Base-by-base conservation (phyloP, 768 basidiomycete genomes). In the Jaapia argillacea region DNA sequence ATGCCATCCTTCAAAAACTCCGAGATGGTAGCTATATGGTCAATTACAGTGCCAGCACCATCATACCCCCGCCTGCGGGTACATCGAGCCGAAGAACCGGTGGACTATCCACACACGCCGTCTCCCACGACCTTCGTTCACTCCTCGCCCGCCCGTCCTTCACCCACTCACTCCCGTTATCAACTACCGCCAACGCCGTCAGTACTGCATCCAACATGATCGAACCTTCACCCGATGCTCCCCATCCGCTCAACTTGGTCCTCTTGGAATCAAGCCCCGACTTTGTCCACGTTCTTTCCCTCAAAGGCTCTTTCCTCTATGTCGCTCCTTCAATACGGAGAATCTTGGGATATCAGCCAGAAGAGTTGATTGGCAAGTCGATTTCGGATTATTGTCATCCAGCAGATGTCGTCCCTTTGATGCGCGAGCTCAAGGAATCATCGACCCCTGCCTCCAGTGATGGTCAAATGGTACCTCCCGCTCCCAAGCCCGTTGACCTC, bases 261-360 rank as follows among this genome's bases (percentile, higher is more conserved):
- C 64, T 88, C 36, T 74, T 87, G 43, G 74, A 76, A 52, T 63
- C 67, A 23, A 61, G 68, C 4, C 78, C 81, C 2, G 94, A 97
- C 58, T 88, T 94, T 57, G 67, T 96, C 20, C 84, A 86, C 55
- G 92, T 97, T 43, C 71, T 99, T 31, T 91, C 87, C 2, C 77
- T 96, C 52, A 93, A 97, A 57, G 94, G 94, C 23, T 70, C 75
- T 13, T 91, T 98, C 61, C 78, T 94, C 39, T 99, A 96, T 58
- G 86, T 90, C 41, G 87, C 90, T 0, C 91, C 91, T 1, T 75
- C 83, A 21, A 78, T 94, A 16, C 65, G 74, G 7, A 66, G 74
- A 23, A 77, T 91, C 6, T 71, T 98, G 26, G 93, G 93, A 27
- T 96, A 93, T 64, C 78, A 84, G 21, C 81, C 92, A 2, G 70